A percentile compares a stretch with the other conserved stretches of the same genome.
Evolutionary conservation across 768 basidiomycete genomes (phyloP).

Genomic region (Naganishia onofrii): DNA sequence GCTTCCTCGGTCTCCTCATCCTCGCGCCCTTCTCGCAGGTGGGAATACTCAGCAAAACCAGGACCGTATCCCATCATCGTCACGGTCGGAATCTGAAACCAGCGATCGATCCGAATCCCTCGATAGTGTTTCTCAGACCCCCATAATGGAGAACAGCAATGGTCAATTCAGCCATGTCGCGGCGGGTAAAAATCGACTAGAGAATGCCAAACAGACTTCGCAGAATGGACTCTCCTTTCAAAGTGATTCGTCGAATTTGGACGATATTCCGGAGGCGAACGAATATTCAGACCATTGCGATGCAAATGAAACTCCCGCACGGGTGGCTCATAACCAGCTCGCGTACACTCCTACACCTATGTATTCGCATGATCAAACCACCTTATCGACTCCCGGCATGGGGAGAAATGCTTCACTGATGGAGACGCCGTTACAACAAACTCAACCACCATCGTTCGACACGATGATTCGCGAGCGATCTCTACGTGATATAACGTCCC

Average conservation of each 20-base stretch:
- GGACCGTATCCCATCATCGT: conserved; percentile 11
- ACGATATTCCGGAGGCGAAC: conserved; percentile 13
- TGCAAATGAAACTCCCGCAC: background rate
- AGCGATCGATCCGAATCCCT: conserved; percentile 8
- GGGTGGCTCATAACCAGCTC: background rate
- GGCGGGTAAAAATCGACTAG: background rate
- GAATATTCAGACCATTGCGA: conserved; percentile 4
- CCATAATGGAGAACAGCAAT: background rate
- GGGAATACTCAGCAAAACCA: background rate
- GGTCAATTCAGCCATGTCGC: background rate
- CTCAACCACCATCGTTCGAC: conserved; percentile 8
- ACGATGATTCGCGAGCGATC: conserved; percentile 19
- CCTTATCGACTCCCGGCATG: conserved; percentile 6
- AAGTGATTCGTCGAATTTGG: background rate
- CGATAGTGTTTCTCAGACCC: conserved; percentile 1
- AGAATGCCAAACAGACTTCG: background rate
- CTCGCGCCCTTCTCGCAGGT: conserved; percentile 5
- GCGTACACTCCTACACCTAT: background rate
- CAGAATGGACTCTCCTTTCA: background rate
- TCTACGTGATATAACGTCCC: conserved; percentile 16
- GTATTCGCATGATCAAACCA: conserved; percentile 5
- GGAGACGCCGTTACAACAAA: conserved; percentile 18
- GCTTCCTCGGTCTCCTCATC: conserved; percentile 15
- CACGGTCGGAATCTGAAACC: conserved; percentile 2
- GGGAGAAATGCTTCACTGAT: conserved; percentile 9